Conservation (phyloP, 2,329 filamentous ascomycete species). For the Ophiobolus disseminans region DNA sequence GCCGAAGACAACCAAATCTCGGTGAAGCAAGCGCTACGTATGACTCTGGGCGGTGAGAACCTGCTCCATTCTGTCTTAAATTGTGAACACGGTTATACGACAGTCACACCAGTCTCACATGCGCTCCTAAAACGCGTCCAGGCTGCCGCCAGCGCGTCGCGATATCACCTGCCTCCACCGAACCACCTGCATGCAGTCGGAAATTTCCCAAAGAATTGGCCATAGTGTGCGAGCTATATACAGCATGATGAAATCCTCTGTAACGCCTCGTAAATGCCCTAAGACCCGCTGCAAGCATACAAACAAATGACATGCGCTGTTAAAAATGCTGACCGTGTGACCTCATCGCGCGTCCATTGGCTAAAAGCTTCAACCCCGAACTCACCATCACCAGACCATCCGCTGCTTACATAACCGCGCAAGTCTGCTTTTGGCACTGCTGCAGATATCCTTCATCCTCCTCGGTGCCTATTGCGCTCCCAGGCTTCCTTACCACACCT, state of each 20-base stretch:
- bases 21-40: conserved; percentile 24
- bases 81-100: no score
- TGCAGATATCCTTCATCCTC: conserved; percentile 84
- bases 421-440: conserved; percentile 56
- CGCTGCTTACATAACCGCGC: conserved; percentile 54
- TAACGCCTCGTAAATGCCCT: no score
- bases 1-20: conserved; percentile 19
- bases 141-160: conserved; percentile 25
- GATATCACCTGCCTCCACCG: conserved; percentile 39
- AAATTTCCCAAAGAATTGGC: no score
- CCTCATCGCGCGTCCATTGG: neutral
- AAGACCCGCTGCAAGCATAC: no score
- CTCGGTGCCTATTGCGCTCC: conserved; percentile 58
- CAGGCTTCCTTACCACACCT: conserved; percentile 70
- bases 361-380: conserved; percentile 21
- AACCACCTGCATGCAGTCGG: no score
- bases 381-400: conserved; percentile 1
- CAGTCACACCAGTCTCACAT: neutral
- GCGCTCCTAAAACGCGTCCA: conserved; percentile 7
- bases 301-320: neutral
- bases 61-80: no score
- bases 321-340: conserved; percentile 31
- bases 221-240: no score
- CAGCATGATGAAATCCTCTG: no score
- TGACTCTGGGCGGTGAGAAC: no score